phyloP scores from a whole-genome alignment of 1,284 basidiomycete species.

The Ceratorhiza oryzae-sativae region DNA sequence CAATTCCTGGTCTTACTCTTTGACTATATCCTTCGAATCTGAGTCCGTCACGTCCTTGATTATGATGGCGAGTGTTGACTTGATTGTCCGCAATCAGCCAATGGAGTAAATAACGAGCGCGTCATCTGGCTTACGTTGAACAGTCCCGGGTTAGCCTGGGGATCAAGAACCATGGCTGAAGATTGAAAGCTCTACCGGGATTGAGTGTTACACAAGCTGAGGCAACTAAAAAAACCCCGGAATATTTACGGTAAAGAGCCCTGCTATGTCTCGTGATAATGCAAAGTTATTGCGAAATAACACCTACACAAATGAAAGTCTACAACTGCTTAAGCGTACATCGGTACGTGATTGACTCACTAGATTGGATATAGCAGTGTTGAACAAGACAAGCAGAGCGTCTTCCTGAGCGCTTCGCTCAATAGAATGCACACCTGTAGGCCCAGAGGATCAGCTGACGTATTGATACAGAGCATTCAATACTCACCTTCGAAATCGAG shows the following conservation, averaged over 20 bases:
- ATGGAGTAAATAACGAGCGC: slow-evolving; percentile 47
- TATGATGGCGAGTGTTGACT: slow-evolving; percentile 64
- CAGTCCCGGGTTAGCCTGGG: slow-evolving; percentile 62
- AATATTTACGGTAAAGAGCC: slow-evolving; percentile 54
- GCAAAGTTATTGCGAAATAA: slow-evolving; percentile 54
- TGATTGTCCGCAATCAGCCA: background rate
- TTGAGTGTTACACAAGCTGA: slow-evolving; percentile 43
- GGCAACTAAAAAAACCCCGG: background rate
- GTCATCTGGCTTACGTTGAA: slow-evolving; percentile 55
- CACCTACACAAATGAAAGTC: slow-evolving; percentile 47
- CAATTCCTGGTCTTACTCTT: slow-evolving; percentile 47
- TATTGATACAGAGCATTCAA: background rate
- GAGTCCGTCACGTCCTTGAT: slow-evolving; percentile 71
- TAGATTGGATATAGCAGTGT: slow-evolving; percentile 68
- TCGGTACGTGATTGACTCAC: slow-evolving; percentile 2
- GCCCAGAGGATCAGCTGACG: background rate
- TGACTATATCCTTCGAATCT: slow-evolving; percentile 63
- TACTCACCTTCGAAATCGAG: slow-evolving; percentile 66
- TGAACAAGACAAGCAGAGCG: slow-evolving; percentile 66
- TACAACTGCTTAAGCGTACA: background rate
- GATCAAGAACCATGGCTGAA: slow-evolving; percentile 64
- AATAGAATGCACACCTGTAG: slow-evolving; percentile 66
- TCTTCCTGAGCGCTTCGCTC: slow-evolving; percentile 70
- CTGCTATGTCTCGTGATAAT: slow-evolving; percentile 54
- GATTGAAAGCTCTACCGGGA: slow-evolving; percentile 65